A percentile compares a stretch with the other conserved stretches of the same genome.
These are phyloP conservation scores for Austroboletus novae-zelandiae DNA, from an alignment of 1,284 basidiomycete species.

Conservation along the genomic window DNA sequence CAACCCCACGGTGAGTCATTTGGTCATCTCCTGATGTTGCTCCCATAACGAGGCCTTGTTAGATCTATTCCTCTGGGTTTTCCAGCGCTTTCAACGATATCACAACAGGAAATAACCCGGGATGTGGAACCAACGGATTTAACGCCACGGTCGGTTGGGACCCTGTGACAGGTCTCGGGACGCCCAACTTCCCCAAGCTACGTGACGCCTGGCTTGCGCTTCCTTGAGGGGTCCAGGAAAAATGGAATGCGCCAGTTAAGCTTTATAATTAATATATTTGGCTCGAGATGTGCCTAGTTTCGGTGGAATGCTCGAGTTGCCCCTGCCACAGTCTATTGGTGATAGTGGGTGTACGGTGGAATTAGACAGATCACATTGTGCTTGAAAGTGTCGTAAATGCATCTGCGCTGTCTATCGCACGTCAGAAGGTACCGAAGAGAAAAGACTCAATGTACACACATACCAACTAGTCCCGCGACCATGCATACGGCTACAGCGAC, in stretches of 20 bases:
- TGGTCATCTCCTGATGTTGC: neutral
- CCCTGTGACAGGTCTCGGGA: conserved; percentile 38
- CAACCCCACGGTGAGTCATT: conserved; percentile 28
- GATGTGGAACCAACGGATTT: conserved; percentile 36
- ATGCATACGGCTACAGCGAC: neutral
- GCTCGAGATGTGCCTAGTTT: neutral
- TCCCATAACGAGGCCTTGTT: neutral
- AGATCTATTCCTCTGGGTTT: conserved; percentile 24
- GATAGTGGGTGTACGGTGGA: no score
- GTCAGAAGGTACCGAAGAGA: neutral
- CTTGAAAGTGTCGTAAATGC: neutral
- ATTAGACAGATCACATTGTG: no score
- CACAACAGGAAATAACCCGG: conserved; percentile 38
- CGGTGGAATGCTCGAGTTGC: neutral
- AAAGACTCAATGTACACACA: no score
- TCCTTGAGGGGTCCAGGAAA: conserved; percentile 8
- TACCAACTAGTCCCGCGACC: no score
- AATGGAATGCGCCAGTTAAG: neutral
- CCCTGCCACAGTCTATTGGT: no score
- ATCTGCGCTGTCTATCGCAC: neutral
- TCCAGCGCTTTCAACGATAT: conserved; percentile 39
- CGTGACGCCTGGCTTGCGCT: conserved; percentile 19
- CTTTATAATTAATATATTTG: neutral
- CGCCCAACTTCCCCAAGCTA: conserved; percentile 29
- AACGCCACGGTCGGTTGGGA: conserved; percentile 37